Percentiles rank a stretch among this genome's conserved stretches.
Evolutionary conservation across 805 yeast genomes (phyloP).

Genomic region (Hanseniaspora lachancei): DNA sequence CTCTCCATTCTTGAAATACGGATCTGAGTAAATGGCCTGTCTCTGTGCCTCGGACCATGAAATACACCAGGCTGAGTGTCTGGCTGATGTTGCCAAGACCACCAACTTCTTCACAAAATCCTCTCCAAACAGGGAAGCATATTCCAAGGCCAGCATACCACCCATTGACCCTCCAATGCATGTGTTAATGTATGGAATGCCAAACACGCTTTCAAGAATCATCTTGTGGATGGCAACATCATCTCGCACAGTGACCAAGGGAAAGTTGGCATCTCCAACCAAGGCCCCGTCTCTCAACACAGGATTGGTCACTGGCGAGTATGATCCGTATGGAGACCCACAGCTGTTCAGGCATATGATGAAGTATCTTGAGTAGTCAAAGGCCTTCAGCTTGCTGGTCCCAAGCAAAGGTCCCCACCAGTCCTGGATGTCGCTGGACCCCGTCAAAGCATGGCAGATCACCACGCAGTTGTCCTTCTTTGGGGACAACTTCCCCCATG

Average conservation of each 20-base stretch:
- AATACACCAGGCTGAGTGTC: conserved; percentile 96
- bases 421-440: conserved; percentile 86
- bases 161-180: conserved; percentile 99
- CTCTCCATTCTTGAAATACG: conserved; percentile 83
- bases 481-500: conserved; percentile 80
- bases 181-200: conserved; percentile 62
- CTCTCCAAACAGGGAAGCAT: conserved; percentile 49
- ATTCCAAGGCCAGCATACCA: conserved; percentile 89
- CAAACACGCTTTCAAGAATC: conserved; percentile 38
- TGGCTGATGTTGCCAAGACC: conserved; percentile 85
- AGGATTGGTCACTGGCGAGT: conserved; percentile 54
- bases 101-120: conserved; percentile 58
- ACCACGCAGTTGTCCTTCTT: conserved; percentile 63
- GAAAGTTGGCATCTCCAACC: conserved; percentile 88
- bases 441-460: conserved; percentile 93
- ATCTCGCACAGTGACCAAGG: conserved; percentile 84
- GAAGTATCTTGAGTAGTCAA: conserved; percentile 80
- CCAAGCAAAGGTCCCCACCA: conserved; percentile 99
- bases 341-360: conserved; percentile 82
- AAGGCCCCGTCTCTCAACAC: conserved; percentile 62
- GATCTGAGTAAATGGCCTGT: conserved; percentile 90
- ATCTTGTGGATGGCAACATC: conserved; percentile 69
- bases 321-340: conserved; percentile 93
- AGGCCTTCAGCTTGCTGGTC: conserved; percentile 48
- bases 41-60: conserved; percentile 98